Base-by-base conservation (phyloP, 129 eudicot genomes). In the Scalesia atractyloides region DNA sequence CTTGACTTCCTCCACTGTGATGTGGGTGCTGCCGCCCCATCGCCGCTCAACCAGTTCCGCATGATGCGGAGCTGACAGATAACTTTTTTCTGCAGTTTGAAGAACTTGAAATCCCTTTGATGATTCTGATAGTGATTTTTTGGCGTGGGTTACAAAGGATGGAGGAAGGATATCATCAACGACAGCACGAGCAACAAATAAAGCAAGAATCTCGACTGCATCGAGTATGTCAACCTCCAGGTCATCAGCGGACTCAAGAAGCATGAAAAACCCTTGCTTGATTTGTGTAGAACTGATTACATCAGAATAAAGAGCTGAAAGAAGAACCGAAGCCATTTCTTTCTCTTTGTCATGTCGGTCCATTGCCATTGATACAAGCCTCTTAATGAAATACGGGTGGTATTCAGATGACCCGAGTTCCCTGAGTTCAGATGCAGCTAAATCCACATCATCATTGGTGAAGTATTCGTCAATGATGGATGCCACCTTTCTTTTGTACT, bases 41-140 rank as follows among this genome's bases (percentile, higher is more conserved):
- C 96, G 80, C 34, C 90, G 82, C 52, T 93, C 98, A 12, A 93
- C 98, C 10, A 89, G 88, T 72, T 93, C 97, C 1, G 98, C 98
- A 67, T 93, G 98, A 68, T 89, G 97, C n/a, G 98, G 98, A 57
- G 98, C 97, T 6, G 97, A 93, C 19, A 93, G 96, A 76, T 89
- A 89, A 78, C 97, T 89, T 71, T 93, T 93, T 76, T 87, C 92
- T 37, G 97, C 98, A 20, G 91, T 87, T 77, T 85, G 90, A 26
- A 93, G 79, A 52, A 76, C 98, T 14, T 85, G 88, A 56, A 73
- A 83, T 7, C 98, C 98, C 66, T 85, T 85, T 50, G 96, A 87
- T 7, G 87, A 70, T 24, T 83, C 92, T 19, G 90, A 78, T 20
- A 89, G 82, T 18, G 81, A 81, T 66, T 87, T 87, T 73, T 78